Evolutionary conservation across 352 stramenopile genomes (phyloP).

Genomic region (Globisporangium uncinulatum): DNA sequence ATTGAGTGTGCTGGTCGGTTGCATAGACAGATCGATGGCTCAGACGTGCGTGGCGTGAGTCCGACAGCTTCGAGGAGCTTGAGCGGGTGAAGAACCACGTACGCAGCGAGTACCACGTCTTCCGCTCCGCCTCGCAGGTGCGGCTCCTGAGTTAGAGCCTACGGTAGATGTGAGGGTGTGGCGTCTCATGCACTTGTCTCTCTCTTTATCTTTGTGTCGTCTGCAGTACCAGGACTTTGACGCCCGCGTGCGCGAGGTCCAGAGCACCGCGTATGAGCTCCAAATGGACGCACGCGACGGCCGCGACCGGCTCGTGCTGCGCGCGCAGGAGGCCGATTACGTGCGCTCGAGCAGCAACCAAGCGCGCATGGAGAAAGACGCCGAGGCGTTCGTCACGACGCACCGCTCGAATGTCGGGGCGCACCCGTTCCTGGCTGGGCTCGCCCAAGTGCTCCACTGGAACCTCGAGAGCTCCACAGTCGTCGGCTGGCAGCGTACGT

Average conservation of each 20-base stretch:
- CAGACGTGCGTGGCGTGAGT: background rate
- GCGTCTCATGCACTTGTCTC: background rate
- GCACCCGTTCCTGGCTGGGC: constrained; percentile 65
- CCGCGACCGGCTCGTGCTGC: constrained; percentile 23
- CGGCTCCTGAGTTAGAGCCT: background rate
- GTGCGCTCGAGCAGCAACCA: constrained; percentile 29
- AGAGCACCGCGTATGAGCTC: constrained; percentile 55
- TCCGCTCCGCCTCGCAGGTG: constrained; percentile 40
- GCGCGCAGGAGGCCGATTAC: constrained; percentile 37
- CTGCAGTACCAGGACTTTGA: constrained; percentile 56
- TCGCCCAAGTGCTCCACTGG: constrained; percentile 46
- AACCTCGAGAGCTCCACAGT: constrained; percentile 61
- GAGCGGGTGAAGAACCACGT: constrained; percentile 68
- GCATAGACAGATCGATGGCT: background rate
- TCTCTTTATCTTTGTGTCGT: background rate
- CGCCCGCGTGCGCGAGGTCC: constrained; percentile 20
- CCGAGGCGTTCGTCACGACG: constrained; percentile 42
- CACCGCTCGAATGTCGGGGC: constrained; percentile 43
- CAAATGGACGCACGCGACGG: constrained; percentile 19
- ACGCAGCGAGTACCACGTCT: constrained; percentile 43
- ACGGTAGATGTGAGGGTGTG: background rate
- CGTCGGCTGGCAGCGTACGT: constrained; percentile 63
- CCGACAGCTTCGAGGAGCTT: constrained; percentile 42
- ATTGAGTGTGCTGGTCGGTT: background rate
- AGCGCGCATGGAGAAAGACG: constrained; percentile 26